Percentiles rank a stretch among this genome's conserved stretches.
phyloP scores from a whole-genome alignment of 306 rosid species.

The Macrotyloma uniflorum region DNA sequence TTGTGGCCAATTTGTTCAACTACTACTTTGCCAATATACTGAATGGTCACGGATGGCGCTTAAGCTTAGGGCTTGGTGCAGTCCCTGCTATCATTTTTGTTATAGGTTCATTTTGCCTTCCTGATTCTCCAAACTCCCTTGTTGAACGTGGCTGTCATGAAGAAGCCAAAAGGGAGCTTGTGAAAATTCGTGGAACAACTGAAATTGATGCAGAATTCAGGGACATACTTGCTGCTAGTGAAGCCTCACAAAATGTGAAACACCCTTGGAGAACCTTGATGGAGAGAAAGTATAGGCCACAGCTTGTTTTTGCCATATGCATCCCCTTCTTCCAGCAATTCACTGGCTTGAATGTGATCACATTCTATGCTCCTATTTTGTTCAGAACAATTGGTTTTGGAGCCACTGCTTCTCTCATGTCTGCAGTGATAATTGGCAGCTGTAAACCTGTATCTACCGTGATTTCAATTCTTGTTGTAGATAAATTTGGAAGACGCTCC shows the following conservation, averaged over 20 bases:
- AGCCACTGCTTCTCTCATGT: conserved; percentile 63
- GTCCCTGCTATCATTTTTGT: conserved; percentile 71
- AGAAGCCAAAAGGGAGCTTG: conserved; percentile 54
- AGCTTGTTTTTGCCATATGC: conserved; percentile 58
- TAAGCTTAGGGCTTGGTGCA: conserved; percentile 77
- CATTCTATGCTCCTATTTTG: conserved; percentile 81
- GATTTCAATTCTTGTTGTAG: conserved; percentile 54
- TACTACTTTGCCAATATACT: conserved; percentile 54
- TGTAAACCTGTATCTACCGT: conserved; percentile 57
- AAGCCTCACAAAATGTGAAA: conserved; percentile 49
- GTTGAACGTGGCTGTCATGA: conserved; percentile 54
- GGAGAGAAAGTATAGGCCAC: conserved; percentile 69
- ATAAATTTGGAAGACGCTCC: conserved; percentile 66
- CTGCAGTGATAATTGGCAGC: conserved; percentile 62
- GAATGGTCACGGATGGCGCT: conserved; percentile 80
- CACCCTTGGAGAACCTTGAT: conserved; percentile 60
- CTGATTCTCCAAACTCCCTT: conserved; percentile 81
- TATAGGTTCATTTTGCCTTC: conserved; percentile 59
- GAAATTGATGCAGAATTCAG: conserved; percentile 65
- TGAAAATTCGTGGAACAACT: conserved; percentile 49
- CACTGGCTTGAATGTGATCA: conserved; percentile 79
- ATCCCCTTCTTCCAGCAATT: conserved; percentile 86
- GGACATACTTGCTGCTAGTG: conserved; percentile 64
- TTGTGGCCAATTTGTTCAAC: conserved; percentile 64
- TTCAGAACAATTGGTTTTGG: conserved; percentile 83